Base-by-base conservation (phyloP, 352 stramenopile species). In the Nannochloropsis limnetica region DNA sequence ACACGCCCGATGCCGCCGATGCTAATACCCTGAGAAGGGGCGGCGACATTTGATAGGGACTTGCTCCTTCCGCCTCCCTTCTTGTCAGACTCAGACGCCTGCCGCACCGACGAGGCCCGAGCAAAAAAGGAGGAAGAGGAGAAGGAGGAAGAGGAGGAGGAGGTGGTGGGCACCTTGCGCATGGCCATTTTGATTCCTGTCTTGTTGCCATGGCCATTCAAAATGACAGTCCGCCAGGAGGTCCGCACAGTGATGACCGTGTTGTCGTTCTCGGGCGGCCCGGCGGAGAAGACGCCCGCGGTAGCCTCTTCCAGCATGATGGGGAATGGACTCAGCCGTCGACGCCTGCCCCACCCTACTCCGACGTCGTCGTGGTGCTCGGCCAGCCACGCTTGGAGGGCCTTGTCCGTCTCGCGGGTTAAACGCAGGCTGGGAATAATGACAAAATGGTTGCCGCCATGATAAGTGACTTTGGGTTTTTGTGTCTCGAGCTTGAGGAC, bases 231-330 rank as follows among this genome's bases (percentile, higher is more conserved):
- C 22, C 61, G 61, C 61, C 61, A 74, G 25, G 61, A 29, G 15
- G 61, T 74, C 2, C 61, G 61, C 9, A 74, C 22, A 20, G n/a
- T 74, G 3, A 74, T 74, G 11, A 74, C 61, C n/a, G 61, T 29
- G 61, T 22, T 74, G 61, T 74, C 61, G 61, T 74, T 74, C 61
- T 74, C 25, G 61, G 61, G 61, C 11, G 61, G 61, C 9, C n/a
- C 61, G 61, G 61, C 25, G 61, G 61, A 27, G 61, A 25, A 74
- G 11, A 74, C 25, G 15, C 61, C 20, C 20, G n/a, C 61, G 11
- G 61, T 74, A 6, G 61, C n/a, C 61, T 74, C 61, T 29, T 74
- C 61, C 20, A 74, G 61, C 61, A 74, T 74, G 61, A 74, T 74
- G 25, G 61, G 61, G 61, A 74, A 74, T 31, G 61, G 61, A 25